Base-by-base conservation (phyloP, 805 yeast genomes). In the Candida cerambycidarum region DNA sequence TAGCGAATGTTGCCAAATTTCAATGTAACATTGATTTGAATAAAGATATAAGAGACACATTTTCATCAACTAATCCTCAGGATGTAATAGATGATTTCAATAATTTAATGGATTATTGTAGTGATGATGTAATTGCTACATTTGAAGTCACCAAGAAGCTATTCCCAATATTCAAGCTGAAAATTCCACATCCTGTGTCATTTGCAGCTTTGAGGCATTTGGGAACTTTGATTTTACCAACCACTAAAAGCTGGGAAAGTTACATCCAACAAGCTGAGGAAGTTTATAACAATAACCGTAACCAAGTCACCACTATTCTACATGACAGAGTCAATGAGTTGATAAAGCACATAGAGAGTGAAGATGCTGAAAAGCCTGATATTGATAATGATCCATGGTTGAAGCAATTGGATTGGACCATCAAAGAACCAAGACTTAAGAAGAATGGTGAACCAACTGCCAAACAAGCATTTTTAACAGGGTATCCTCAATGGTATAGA, bases 401-500 rank as follows among this genome's bases (percentile, higher is more conserved):
- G 30, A 70, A 74, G 2, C 99, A 95, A 61, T 68, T 93, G 44
- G 89, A 93, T 60, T 93, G 99, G 99, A 76, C 80, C 0, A 66
- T 83, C 1, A 71, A 70, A 24, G 83, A 85, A 1, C 59, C 75
- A 0, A 74, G 80, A 40, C 49, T 80, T 32, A 86, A 83, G 11
- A 88, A 88, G 56, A 71, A 76, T 29, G 95, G 93, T 2, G 65
- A 63, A 3, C 86, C 88, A 1, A 74, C 68, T 17, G 85, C 87
- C 42, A 80, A 77, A 18, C 96, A 88, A 60, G 73, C 75, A 1
- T 89, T 79, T 53, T 57, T 88, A 36, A 95, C 96, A 0, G 98
- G 97, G 0, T 88, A 75, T 54, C 99, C 99, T 0, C 84, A 84
- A 51, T 93, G 99, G 99, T 95, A 87, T 61, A 78, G 85, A 46